Evolutionary conservation across 2,329 filamentous ascomycete species (phyloP).

Genomic region (Ilyonectria mors-panacis): DNA sequence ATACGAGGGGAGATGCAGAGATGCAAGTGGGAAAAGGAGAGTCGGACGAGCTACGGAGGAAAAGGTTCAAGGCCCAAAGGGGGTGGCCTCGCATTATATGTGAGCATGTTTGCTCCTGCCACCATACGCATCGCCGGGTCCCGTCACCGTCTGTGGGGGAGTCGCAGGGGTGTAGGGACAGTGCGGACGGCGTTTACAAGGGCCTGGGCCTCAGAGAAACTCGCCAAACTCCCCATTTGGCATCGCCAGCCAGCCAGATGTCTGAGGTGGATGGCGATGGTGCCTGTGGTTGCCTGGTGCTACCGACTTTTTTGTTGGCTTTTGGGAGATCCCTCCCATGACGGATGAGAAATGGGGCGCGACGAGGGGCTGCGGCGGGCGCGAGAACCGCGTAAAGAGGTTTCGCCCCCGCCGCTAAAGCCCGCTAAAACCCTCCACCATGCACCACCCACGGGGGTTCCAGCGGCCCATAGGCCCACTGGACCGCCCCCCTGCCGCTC

Average conservation of each 20-base stretch:
- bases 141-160: conserved; percentile 21
- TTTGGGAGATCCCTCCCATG: conserved; percentile 42
- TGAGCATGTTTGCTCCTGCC: conserved; percentile 15
- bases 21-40: conserved; percentile 13
- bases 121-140: conserved; percentile 11
- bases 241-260: conserved; percentile 23
- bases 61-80: conserved; percentile 22
- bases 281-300: conserved; percentile 53
- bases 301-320: conserved; percentile 41
- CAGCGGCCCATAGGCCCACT: conserved; percentile 24
- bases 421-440: conserved; percentile 38
- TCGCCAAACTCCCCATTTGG: conserved; percentile 14
- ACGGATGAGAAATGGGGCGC: conserved; percentile 46
- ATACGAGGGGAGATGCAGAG: conserved; percentile 10
- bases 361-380: conserved; percentile 46
- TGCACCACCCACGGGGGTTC: conserved; percentile 18
- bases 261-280: conserved; percentile 45
- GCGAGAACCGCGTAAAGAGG: conserved; percentile 50
- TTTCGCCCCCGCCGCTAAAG: conserved; percentile 43
- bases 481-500: conserved; percentile 35
- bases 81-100: conserved; percentile 31
- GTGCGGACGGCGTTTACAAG: conserved; percentile 13
- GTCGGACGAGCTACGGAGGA: conserved; percentile 20
- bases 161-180: conserved; percentile 28
- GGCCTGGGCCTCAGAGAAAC: conserved; percentile 10